A percentile compares a stretch with the other conserved stretches of the same genome.
These are phyloP conservation scores for Rhizomucor pusillus DNA, from an alignment of 371 early-diverging fungal species.

Conservation along the genomic window DNA sequence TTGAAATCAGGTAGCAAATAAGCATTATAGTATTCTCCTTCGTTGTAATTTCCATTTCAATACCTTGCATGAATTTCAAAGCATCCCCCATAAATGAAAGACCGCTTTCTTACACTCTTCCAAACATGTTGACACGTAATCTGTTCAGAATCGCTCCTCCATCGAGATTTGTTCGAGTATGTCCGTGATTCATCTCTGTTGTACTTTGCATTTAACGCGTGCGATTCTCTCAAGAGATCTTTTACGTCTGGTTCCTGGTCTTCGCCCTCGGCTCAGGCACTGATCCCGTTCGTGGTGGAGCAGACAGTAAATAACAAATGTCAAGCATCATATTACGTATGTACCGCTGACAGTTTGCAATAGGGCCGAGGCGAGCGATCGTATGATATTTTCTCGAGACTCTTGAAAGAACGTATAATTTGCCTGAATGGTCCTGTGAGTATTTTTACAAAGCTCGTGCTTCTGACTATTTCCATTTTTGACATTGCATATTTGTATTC, in stretches of 20 bases:
- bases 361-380: conserved; percentile 79
- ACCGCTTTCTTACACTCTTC: too few species aligned
- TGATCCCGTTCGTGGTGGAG: conserved; percentile 71
- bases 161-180: too few species aligned
- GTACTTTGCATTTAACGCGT: neutral
- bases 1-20: conserved; percentile 47
- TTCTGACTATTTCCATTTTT: neutral
- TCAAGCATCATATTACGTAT: too few species aligned
- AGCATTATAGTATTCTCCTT: neutral
- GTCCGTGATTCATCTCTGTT: too few species aligned
- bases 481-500: neutral
- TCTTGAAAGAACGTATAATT: conserved; percentile 95
- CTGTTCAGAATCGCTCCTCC: too few species aligned
- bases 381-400: conserved; percentile 95
- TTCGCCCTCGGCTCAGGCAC: conserved; percentile 35
- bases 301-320: conserved; percentile 62
- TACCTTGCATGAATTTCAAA: too few species aligned
- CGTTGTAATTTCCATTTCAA: neutral
- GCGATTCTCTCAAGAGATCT: neutral
- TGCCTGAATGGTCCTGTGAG: conserved; percentile 87
- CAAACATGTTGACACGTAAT: too few species aligned
- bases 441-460: neutral
- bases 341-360: neutral
- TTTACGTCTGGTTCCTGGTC: neutral
- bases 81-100: too few species aligned